These are phyloP conservation scores for Naganishia sp. DNA, from an alignment of 1,284 basidiomycete genomes.

Conservation along the genomic window DNA sequence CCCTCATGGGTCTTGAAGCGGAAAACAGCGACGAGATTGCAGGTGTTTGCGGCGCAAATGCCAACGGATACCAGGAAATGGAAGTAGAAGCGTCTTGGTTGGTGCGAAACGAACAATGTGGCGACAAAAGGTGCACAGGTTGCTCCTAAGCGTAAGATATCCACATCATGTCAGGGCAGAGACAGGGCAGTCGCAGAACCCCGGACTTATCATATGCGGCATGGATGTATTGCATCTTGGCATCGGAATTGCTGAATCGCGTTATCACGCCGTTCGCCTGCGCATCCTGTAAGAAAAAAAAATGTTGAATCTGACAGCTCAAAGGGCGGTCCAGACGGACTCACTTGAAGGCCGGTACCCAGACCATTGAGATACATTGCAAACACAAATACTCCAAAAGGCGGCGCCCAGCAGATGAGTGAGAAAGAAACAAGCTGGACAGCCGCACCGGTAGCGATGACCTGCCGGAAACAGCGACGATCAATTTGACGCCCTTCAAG, in stretches of 20 bases:
- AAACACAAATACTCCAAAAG: slow-evolving; percentile 67
- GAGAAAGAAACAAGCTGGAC: slow-evolving; percentile 58
- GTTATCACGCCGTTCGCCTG: slow-evolving; percentile 64
- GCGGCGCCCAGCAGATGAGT: slow-evolving; percentile 63
- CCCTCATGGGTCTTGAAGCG: slow-evolving; percentile 61
- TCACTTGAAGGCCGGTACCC: slow-evolving; percentile 61
- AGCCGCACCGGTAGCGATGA: slow-evolving; percentile 43
- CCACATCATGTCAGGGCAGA: neutral
- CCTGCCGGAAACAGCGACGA: slow-evolving; percentile 24
- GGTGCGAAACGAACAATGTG: slow-evolving; percentile 64
- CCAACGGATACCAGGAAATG: slow-evolving; percentile 66
- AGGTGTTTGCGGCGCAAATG: slow-evolving; percentile 58
- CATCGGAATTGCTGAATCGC: slow-evolving; percentile 26
- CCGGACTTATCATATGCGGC: slow-evolving; percentile 58
- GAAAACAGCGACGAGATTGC: slow-evolving; percentile 59
- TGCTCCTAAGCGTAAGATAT: slow-evolving; percentile 63
- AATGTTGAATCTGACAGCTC: slow-evolving; percentile 7
- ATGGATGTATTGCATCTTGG: slow-evolving; percentile 66
- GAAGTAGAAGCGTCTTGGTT: slow-evolving; percentile 59
- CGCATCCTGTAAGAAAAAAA: slow-evolving; percentile 58
- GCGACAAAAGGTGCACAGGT: slow-evolving; percentile 67
- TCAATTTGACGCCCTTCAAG: neutral
- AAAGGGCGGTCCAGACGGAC: slow-evolving; percentile 20
- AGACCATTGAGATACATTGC: slow-evolving; percentile 65
- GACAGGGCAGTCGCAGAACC: neutral